Conservation (phyloP, 768 basidiomycete genomes). For the Xanthoconium stramineum region DNA sequence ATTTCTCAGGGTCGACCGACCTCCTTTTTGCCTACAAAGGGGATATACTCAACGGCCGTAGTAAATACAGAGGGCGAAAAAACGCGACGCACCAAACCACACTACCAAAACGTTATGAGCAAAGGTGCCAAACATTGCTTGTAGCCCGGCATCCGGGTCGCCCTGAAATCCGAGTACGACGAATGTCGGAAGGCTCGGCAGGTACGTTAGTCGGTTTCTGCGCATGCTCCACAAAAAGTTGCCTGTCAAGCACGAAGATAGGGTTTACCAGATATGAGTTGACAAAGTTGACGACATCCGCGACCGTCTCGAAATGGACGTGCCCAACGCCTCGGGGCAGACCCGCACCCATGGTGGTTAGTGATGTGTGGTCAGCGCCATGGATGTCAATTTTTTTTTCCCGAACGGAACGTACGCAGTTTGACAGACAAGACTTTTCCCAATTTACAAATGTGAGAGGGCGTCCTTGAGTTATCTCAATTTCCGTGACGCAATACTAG, state of each 20-base stretch:
- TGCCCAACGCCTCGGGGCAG: conserved; percentile 44
- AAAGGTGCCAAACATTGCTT: conserved; percentile 22
- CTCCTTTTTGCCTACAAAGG: conserved; percentile 32
- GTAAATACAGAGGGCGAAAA: background rate
- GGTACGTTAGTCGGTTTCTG: background rate
- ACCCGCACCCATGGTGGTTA: conserved; percentile 33
- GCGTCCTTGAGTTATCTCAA: conserved; percentile 34
- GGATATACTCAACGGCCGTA: background rate
- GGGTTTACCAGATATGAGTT: conserved; percentile 41
- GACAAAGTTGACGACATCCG: conserved; percentile 37
- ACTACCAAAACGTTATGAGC: conserved; percentile 25
- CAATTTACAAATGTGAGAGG: conserved; percentile 35
- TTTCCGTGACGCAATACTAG: conserved; percentile 4
- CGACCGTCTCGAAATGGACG: conserved; percentile 38
- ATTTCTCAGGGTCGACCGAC: conserved; percentile 29
- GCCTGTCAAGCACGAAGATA: conserved; percentile 46
- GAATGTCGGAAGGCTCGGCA: conserved; percentile 30
- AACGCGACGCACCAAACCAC: conserved; percentile 24
- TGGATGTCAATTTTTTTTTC: background rate
- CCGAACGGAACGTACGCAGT: conserved; percentile 37
- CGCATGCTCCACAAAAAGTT: conserved; percentile 42
- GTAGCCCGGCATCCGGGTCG: conserved; percentile 25
- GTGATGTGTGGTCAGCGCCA: background rate
- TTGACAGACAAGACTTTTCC: conserved; percentile 38
- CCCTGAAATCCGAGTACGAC: conserved; percentile 26